Evolutionary conservation across 2,329 filamentous ascomycete genomes (phyloP).

Genomic region (Thelonectria blattea): DNA sequence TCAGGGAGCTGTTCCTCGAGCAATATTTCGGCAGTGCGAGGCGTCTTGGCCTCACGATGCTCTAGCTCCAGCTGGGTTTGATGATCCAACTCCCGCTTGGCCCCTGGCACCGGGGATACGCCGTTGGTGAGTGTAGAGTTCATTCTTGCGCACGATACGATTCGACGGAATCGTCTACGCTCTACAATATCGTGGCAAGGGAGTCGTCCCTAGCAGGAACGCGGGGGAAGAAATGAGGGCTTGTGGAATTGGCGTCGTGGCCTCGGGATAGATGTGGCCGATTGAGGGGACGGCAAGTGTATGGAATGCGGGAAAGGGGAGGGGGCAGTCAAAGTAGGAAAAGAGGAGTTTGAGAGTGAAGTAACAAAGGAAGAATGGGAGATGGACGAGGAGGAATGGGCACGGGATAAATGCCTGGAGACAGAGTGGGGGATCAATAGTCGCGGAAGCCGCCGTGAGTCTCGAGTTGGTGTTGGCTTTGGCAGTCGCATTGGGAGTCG

Average conservation of each 20-base stretch:
- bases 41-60: conserved; percentile 25
- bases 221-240: conserved; percentile 9
- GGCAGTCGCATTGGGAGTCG: neutral
- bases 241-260: conserved; percentile 14
- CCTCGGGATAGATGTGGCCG: neutral
- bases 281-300: neutral
- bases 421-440: conserved; percentile 29
- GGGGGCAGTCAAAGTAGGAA: conserved; percentile 8
- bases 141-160: conserved; percentile 37
- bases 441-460: conserved; percentile 4
- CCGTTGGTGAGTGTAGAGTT: conserved; percentile 29
- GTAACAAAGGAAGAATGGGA: conserved; percentile 13
- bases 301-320: conserved; percentile 2
- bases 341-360: conserved; percentile 7
- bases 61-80: conserved; percentile 11
- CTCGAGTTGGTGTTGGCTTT: conserved; percentile 1
- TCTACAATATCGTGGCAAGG: conserved; percentile 36
- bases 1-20: conserved; percentile 42
- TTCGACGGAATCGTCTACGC: conserved; percentile 17
- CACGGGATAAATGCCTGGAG: conserved; percentile 32
- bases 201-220: conserved; percentile 33
- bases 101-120: conserved; percentile 13
- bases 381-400: conserved; percentile 20
- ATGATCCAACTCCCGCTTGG: conserved; percentile 22
- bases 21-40: conserved; percentile 32